Conservation (phyloP, 306 rosid genomes). For the Pyrus communis region DNA sequence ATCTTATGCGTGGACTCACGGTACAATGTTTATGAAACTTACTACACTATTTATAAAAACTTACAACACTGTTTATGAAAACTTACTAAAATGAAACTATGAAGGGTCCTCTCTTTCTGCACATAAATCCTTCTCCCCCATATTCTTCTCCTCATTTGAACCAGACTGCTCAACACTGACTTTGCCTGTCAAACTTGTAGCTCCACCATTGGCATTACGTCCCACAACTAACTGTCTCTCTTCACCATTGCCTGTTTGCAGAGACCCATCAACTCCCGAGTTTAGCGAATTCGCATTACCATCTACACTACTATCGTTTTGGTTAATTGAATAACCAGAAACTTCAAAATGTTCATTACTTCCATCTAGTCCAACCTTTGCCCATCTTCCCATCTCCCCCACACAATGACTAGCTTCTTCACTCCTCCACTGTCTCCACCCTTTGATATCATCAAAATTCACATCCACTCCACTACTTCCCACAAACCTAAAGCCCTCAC, state of each 20-base stretch:
- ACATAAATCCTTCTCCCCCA: conserved; percentile 33
- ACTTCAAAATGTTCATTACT: conserved; percentile 14
- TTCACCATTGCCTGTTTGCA: conserved; percentile 14
- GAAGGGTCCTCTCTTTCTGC: conserved; percentile 93
- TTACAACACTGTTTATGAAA: too few species aligned
- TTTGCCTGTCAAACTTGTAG: conserved; percentile 15
- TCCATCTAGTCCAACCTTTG: conserved; percentile 16
- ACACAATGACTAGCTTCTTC: conserved; percentile 13
- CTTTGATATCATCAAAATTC: conserved; percentile 24
- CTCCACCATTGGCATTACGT: conserved; percentile 15
- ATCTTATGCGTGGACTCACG: too few species aligned
- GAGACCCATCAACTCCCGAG: conserved; percentile 23
- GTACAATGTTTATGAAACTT: too few species aligned
- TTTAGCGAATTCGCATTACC: conserved; percentile 12
- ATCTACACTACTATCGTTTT: conserved; percentile 7
- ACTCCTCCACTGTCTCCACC: conserved; percentile 27
- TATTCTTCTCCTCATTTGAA: conserved; percentile 29
- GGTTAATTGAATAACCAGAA: conserved; percentile 5
- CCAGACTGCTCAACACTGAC: conserved; percentile 31
- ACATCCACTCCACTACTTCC: conserved; percentile 39
- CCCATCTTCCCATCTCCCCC: conserved; percentile 14
- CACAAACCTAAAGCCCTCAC: conserved; percentile 65
- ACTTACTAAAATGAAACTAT: conserved; percentile 31
- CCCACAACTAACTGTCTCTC: conserved; percentile 14
- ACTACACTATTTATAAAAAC: too few species aligned